Percentiles rank a stretch among this genome's conserved stretches.
phyloP scores from a whole-genome alignment of 2,329 filamentous ascomycete species.

The Phialemoniopsis sp. region DNA sequence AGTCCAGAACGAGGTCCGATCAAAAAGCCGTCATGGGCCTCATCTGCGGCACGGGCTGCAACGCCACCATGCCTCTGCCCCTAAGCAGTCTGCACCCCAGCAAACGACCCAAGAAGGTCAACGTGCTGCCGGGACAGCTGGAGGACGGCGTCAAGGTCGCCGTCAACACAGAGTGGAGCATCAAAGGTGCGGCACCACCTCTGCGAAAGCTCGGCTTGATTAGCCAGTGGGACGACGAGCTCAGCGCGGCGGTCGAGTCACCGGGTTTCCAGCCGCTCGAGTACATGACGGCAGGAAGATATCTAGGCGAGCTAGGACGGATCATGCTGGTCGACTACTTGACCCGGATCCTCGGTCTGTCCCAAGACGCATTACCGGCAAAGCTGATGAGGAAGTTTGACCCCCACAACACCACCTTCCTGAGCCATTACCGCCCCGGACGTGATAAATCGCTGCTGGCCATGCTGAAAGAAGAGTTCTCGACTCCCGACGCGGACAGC shows the following conservation, averaged over 20 bases:
- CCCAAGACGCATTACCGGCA: slow-evolving; percentile 44
- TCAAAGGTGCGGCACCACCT: slow-evolving; percentile 68
- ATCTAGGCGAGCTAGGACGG: slow-evolving; percentile 72
- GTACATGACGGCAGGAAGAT: slow-evolving; percentile 78
- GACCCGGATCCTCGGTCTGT: slow-evolving; percentile 33
- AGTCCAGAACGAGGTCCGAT: slow-evolving; percentile 54
- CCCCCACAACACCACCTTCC: slow-evolving; percentile 62
- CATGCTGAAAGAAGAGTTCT: slow-evolving; percentile 49
- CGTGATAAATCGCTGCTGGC: slow-evolving; percentile 35
- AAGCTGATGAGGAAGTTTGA: slow-evolving; percentile 55
- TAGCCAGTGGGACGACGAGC: slow-evolving; percentile 64
- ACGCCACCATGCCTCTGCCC: slow-evolving; percentile 73
- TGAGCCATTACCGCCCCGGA: slow-evolving; percentile 64
- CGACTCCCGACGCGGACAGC: slow-evolving; percentile 33
- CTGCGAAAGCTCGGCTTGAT: slow-evolving; percentile 59
- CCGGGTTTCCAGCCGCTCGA: slow-evolving; percentile 80
- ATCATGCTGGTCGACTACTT: slow-evolving; percentile 66
- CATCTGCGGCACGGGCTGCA: slow-evolving; percentile 78
- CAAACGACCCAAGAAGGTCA: slow-evolving; percentile 52
- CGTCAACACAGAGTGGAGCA: slow-evolving; percentile 83
- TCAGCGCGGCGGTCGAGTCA: slow-evolving; percentile 63
- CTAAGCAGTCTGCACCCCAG: slow-evolving; percentile 54
- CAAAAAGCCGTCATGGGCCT: slow-evolving; percentile 73
- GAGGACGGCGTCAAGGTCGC: slow-evolving; percentile 60
- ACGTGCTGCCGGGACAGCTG: slow-evolving; percentile 39